Conservation (phyloP, 148 eudicot genomes). For the Polygonum aviculare region DNA sequence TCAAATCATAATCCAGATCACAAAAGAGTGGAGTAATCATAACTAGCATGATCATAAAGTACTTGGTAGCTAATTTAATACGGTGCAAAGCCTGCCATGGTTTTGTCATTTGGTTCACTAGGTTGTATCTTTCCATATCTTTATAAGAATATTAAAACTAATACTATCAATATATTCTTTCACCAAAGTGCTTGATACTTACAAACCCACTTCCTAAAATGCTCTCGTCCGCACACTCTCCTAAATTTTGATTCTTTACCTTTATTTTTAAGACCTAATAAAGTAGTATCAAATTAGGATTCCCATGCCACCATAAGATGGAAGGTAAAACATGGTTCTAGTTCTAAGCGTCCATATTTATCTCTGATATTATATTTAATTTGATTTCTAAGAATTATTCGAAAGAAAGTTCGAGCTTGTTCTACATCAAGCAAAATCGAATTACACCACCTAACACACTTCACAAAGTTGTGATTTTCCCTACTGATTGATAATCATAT, state of each 20-base stretch:
- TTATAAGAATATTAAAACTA: neutral
- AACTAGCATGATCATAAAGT: neutral
- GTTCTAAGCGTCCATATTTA: neutral
- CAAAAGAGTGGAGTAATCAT: neutral
- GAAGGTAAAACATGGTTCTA: neutral
- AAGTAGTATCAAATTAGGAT: neutral
- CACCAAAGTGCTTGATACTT: neutral
- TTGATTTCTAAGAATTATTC: neutral
- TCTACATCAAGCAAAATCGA: neutral
- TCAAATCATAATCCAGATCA: neutral
- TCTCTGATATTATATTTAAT: neutral
- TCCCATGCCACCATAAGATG: neutral
- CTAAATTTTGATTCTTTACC: slow-evolving; percentile 5
- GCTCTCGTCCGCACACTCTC: neutral
- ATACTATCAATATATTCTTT: neutral
- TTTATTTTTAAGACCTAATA: neutral
- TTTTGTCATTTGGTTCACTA: neutral
- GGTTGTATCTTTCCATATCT: neutral
- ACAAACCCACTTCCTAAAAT: neutral
- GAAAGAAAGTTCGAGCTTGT: neutral
- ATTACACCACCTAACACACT: neutral
- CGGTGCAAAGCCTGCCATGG: neutral
- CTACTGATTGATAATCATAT: neutral
- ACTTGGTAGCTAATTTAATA: neutral
- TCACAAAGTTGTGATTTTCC: neutral